Base-by-base conservation (phyloP, 2,329 filamentous ascomycete species). In the Colletotrichum chrysophilum region DNA sequence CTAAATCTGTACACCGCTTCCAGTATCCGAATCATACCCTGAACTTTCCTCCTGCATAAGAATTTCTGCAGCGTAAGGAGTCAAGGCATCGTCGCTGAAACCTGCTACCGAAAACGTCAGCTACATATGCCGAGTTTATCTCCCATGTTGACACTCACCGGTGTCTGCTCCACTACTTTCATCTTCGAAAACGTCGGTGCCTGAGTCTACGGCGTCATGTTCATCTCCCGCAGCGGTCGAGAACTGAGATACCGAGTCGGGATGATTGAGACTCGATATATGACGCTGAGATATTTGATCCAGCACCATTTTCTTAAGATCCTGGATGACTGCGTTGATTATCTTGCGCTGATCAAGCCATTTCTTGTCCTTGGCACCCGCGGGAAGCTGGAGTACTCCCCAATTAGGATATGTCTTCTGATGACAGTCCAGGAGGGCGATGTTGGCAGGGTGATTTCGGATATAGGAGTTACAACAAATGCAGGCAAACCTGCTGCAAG, bases 401-500 rank as follows among this genome's bases (percentile, higher is more conserved):
- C 87, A 89, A 56, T 85, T 86, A 6, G 81, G 65, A 38, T 84
- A 88, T 1, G 84, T 77, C 56, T 86, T 88, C 28, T 84, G 79
- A 65, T 88, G 87, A 0, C 83, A 84, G 16, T 81, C 80, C 0
- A 84, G 85, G 26, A 82, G 79, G 0, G 80, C 80, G 66, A 77
- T 81, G 4, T 9, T 76, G 4, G 80, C 81, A 0, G 85, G 85
- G 65, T 89, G 87, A 14, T 85, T 66, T 10, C 76, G 79, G 30
- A 89, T 85, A 74, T 89, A 89, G 4, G 87, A 80, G 52, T 81
- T 81, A 78, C 88, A 91, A 66, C 86, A 88, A 73, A 87, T 86
- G 70, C 89, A 91, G 4, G 89, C 86, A 0, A 85, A 84, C 78
- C 91, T 91, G 78, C 88, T 91, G 74, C 86, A 88, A 4, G 85